Base-by-base conservation (phyloP, 2,329 filamentous ascomycete genomes). In the Remersonia thermophila region DNA sequence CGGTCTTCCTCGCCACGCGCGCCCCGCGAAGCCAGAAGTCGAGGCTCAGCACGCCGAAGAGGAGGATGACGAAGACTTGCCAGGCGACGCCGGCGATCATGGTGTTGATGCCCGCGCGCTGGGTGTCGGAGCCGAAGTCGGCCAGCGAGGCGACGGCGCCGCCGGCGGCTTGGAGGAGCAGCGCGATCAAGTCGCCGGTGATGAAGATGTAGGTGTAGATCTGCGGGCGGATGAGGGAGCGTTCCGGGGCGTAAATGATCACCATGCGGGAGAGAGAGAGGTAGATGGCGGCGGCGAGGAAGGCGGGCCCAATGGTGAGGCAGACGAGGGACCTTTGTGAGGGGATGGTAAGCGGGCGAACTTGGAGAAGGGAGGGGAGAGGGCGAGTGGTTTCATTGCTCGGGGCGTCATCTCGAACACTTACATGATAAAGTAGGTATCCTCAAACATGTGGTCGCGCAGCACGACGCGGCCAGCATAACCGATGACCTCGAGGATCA, bases 201-300 rank as follows among this genome's bases (percentile, higher is more conserved):
- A 58, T 58, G 47, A 50, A 49, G 26, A 46, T 42, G 16, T 44
- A 29, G n/a, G 46, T 48, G 42, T 50, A 50, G 11, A 41, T 34
- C 25, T 39, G 35, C n/a, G 43, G 43, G 7, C 27, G 34, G 30
- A 49, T 27, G 9, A 45, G 42, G 1, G 44, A 35, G n/a, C 32
- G 33, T 14, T 38, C 30, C 12, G 40, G 36, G 1, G 40, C 43
- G 32, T 42, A 49, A 7, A 45, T 37, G 17, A 41, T 20, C 20
- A 50, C 66, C 42, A 76, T 62, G 35, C 73, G 67, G 27, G 71
- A 70, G 10, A 77, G 59, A 4, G 63, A 67, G 20, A 77, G 51
- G 55, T 73, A 74, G 47, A 75, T 66, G 38, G 60, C 64, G 3
- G 65, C 73, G 6, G 65, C 65, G 37, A 67, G 52, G 51, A 71